phyloP scores from a whole-genome alignment of 1,284 basidiomycete species.

The Phellopilus nigrolimitatus region DNA sequence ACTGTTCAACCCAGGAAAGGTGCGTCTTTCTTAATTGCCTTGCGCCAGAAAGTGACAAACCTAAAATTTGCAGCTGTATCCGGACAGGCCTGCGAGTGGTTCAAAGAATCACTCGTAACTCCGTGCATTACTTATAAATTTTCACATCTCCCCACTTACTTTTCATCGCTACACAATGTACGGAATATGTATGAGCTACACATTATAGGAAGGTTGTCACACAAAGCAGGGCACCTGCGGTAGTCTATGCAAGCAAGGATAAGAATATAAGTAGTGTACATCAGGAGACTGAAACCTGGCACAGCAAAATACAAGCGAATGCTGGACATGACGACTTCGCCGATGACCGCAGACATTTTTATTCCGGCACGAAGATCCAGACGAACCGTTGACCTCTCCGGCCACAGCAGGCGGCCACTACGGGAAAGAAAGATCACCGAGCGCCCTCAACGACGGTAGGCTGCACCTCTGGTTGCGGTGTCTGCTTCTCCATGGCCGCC shows the following conservation, averaged over 20 bases:
- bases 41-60: background rate
- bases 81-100: constrained; percentile 8
- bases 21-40: constrained; percentile 27
- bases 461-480: constrained; percentile 27
- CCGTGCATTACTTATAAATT: too few relatives aligned
- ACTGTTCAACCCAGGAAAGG: constrained; percentile 86
- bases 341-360: background rate
- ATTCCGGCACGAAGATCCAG: background rate
- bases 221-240: background rate
- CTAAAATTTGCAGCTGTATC: constrained; percentile 15
- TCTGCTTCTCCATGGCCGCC: constrained; percentile 66
- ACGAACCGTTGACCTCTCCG: too few relatives aligned
- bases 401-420: background rate
- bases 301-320: background rate
- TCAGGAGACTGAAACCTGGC: background rate
- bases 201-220: background rate
- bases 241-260: background rate
- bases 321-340: background rate
- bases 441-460: constrained; percentile 26
- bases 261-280: background rate
- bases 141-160: too few relatives aligned
- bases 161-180: too few relatives aligned
- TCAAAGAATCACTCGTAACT: background rate
- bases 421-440: constrained; percentile 6
- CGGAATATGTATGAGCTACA: constrained; percentile 1